Evolutionary conservation across 2,329 filamentous ascomycete genomes (phyloP).

Genomic region (Cordyceps fumosorosea): DNA sequence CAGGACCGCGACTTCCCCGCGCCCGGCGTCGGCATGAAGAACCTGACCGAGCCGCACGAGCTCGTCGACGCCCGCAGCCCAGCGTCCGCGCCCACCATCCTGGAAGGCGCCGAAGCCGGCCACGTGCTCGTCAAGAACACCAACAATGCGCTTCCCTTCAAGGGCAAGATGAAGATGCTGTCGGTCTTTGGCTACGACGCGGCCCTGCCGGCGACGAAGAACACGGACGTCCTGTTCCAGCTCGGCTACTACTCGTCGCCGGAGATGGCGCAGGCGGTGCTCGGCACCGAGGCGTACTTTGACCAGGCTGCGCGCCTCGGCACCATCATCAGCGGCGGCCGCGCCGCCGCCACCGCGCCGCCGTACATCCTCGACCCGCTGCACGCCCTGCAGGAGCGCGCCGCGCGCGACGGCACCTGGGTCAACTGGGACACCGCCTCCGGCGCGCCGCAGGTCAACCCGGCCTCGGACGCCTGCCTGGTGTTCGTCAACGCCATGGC

Average conservation of each 20-base stretch:
- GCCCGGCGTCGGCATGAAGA: slow-evolving; percentile 52
- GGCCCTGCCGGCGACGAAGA: slow-evolving; percentile 37
- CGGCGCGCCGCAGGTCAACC: slow-evolving; percentile 28
- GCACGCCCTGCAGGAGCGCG: slow-evolving; percentile 49
- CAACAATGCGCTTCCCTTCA: slow-evolving; percentile 54
- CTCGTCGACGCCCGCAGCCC: slow-evolving; percentile 44
- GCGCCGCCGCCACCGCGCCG: slow-evolving; percentile 44
- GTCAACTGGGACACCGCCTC: slow-evolving; percentile 42
- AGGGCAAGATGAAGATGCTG: slow-evolving; percentile 46
- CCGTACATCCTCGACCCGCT: slow-evolving; percentile 47
- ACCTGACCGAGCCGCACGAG: slow-evolving; percentile 43
- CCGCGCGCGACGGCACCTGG: slow-evolving; percentile 46
- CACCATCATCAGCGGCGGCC: slow-evolving; percentile 45
- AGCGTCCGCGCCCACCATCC: slow-evolving; percentile 34
- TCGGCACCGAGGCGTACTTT: slow-evolving; percentile 37
- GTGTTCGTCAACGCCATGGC: slow-evolving; percentile 78
- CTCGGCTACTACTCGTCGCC: slow-evolving; percentile 41
- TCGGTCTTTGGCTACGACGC: slow-evolving; percentile 62
- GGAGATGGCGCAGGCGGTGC: slow-evolving; percentile 37
- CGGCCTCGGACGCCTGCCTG: slow-evolving; percentile 55
- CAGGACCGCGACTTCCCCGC: slow-evolving; percentile 37
- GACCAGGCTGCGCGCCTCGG: slow-evolving; percentile 44
- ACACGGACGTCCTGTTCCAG: slow-evolving; percentile 39
- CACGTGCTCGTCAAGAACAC: slow-evolving; percentile 75
- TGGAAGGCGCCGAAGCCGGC: slow-evolving; percentile 51